Evolutionary conservation across 768 basidiomycete genomes (phyloP), one percentile per base, ranked within the genome.

Genomic region (Podaxis carcinomalis): DNA sequence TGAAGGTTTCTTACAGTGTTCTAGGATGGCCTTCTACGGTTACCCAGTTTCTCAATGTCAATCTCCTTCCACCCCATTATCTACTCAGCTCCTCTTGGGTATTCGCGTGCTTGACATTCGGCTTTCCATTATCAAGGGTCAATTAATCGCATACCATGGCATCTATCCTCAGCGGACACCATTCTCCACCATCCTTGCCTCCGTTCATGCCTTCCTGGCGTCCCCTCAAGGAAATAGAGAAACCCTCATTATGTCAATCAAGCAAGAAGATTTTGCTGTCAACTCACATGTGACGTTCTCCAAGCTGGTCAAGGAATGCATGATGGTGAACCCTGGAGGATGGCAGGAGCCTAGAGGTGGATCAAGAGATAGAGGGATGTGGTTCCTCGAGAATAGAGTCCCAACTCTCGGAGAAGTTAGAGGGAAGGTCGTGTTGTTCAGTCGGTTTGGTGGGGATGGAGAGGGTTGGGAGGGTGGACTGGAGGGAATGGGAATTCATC

Each of bases 1-100:
- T 36, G 36, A 36, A 28, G 13, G 32, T 36, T 25, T 13, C 14
- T 21, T n/a, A 36, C 11, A 3, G 6, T 56, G 47, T 21, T 61
- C 68, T 32, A 90, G 88, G 4, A 87, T 93, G 86, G 88, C 92
- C 7, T 85, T 92, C 63, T 88, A 93, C 65, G 90, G 90, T 13
- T 92, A 89, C 86, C 90, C 90, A 0, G 74, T 95, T 39, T 90
- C 91, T 0, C 93, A 96, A 69, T 98, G 95, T 68, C 94, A 97
- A 70, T 82, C 83, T 37, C 74, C 75, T 7, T 69, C 73, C 3
- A 88, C 83, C 0, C 83, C 87, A 0, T 82, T 96, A 25, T 74
- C 74, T 28, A 73, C 77, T 19, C 95, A 98, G 73, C 79, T 98
- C 9, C 74, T 76, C 11, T 83, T 83, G 14, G 95, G 94, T 5